These are phyloP conservation scores for Penicillium frequentans DNA, from an alignment of 2,329 filamentous ascomycete species.

Conservation along the genomic window DNA sequence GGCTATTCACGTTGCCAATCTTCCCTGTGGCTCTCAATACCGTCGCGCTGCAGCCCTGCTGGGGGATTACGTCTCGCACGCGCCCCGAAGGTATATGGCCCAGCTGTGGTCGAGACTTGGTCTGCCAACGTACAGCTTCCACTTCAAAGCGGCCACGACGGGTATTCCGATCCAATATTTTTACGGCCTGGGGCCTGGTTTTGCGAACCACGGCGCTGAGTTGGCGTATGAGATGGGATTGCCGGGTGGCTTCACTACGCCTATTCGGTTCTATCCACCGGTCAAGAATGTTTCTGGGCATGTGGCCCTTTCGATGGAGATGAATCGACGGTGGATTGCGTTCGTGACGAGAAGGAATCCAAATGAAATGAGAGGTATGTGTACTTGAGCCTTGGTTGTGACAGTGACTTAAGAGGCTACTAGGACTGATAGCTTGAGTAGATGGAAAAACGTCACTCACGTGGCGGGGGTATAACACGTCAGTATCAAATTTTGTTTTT, in stretches of 20 bases:
- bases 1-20: not conserved
- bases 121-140: conserved; percentile 10
- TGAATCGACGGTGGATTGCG: conserved; percentile 1
- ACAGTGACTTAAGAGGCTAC: not conserved
- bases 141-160: conserved; percentile 7
- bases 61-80: conserved; percentile 13
- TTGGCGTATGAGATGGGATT: not conserved
- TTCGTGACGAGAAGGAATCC: not conserved
- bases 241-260: not conserved
- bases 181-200: not conserved
- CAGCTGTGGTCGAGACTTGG: conserved; percentile 7
- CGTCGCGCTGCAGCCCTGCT: conserved; percentile 7
- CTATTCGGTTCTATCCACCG: not conserved
- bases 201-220: not conserved
- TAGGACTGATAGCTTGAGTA: not conserved
- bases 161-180: conserved; percentile 2
- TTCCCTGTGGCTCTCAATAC: conserved; percentile 10
- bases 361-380: not conserved
- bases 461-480: not conserved
- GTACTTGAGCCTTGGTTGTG: not conserved
- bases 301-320: not conserved
- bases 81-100: conserved; percentile 9
- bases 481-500: not conserved
- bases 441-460: not conserved
- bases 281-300: conserved; percentile 1